These are phyloP conservation scores for Suillus subluteus DNA, from an alignment of 768 basidiomycete species.

Conservation along the genomic window DNA sequence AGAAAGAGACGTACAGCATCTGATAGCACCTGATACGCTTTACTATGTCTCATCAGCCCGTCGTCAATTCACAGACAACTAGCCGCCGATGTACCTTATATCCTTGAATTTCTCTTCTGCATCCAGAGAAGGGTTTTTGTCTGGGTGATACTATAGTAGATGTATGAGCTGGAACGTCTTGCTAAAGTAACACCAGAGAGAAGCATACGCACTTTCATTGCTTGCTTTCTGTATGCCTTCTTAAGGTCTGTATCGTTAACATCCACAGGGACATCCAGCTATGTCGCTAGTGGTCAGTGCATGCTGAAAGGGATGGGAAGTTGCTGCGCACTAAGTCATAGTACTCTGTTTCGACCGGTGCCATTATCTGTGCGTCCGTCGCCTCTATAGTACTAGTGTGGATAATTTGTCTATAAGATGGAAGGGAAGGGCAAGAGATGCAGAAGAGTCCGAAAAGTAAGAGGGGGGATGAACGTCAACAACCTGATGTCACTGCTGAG, in stretches of 20 bases:
- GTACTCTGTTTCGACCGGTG: slow-evolving; percentile 90
- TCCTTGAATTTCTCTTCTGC: slow-evolving; percentile 98
- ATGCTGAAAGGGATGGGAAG: background rate
- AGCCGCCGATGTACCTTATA: slow-evolving; percentile 63
- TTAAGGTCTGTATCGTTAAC: slow-evolving; percentile 83
- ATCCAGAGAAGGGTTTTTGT: slow-evolving; percentile 91
- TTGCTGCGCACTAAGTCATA: slow-evolving; percentile 72
- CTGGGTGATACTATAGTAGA: slow-evolving; percentile 79
- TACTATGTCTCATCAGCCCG: slow-evolving; percentile 48
- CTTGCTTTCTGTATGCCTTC: slow-evolving; percentile 93
- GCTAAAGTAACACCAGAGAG: background rate
- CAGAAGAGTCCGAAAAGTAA: slow-evolving; percentile 12
- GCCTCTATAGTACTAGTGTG: slow-evolving; percentile 14
- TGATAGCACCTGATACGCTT: slow-evolving; percentile 93
- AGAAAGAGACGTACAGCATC: slow-evolving; percentile 62
- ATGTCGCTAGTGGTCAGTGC: slow-evolving; percentile 11
- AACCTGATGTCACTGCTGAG: slow-evolving; percentile 1
- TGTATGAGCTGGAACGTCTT: background rate
- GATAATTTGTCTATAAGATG: slow-evolving; percentile 7
- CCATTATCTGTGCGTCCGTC: slow-evolving; percentile 47
- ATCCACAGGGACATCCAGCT: slow-evolving; percentile 76
- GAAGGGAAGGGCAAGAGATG: slow-evolving; percentile 14
- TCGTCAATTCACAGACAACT: slow-evolving; percentile 14
- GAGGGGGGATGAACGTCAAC: slow-evolving; percentile 2
- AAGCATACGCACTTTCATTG: slow-evolving; percentile 78